Percentiles rank a stretch among this genome's conserved stretches.
phyloP scores from a whole-genome alignment of 2,329 filamentous ascomycete genomes.

The Boeremia lycopersici region DNA sequence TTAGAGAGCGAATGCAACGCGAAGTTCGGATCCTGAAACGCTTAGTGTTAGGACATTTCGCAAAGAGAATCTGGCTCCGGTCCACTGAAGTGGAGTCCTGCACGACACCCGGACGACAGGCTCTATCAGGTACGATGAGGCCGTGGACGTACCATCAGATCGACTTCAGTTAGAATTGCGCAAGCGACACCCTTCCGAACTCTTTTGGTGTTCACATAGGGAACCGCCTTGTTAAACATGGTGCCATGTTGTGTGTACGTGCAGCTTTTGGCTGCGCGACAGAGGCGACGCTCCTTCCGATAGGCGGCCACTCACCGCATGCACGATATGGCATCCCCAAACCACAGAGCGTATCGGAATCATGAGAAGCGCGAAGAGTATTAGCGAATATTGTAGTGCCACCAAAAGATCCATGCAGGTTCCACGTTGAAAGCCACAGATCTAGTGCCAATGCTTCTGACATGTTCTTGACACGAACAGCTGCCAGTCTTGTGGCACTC shows the following conservation, averaged over 20 bases:
- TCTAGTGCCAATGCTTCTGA: conserved; percentile 12
- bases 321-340: not conserved
- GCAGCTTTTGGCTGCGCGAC: conserved; percentile 1
- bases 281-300: not conserved
- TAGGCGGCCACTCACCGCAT: not conserved
- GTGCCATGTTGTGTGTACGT: conserved; percentile 4
- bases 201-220: conserved; percentile 6
- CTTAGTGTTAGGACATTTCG: conserved; percentile 1
- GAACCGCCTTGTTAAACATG: not conserved
- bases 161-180: conserved; percentile 2
- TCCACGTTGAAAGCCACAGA: conserved; percentile 13
- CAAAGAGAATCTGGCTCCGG: not conserved
- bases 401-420: conserved; percentile 16
- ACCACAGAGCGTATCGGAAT: not conserved
- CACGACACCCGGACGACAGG: not conserved
- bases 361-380: not conserved
- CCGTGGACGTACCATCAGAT: not conserved
- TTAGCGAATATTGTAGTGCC: not conserved
- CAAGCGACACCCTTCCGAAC: not conserved
- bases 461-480: conserved; percentile 10
- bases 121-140: not conserved
- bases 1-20: not conserved
- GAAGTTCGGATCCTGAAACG: conserved; percentile 1
- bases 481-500: conserved; percentile 1
- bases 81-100: not conserved